Conservation (phyloP, 371 early-diverging fungal species). For the Blakeslea trispora region DNA sequence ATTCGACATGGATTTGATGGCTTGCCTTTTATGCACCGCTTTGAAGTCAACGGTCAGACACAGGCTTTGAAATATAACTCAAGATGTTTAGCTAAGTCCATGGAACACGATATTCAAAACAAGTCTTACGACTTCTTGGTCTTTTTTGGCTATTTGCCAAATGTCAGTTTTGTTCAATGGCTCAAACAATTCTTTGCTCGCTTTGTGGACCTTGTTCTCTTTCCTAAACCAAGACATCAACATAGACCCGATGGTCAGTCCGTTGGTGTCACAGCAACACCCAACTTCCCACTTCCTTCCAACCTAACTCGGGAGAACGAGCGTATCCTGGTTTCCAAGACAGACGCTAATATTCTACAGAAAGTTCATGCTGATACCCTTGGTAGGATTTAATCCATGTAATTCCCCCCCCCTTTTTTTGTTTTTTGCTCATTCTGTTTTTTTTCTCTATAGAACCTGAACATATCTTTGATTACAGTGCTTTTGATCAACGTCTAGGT, state of each 20-base stretch:
- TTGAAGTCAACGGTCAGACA: conserved; percentile 26
- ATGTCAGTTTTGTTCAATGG: conserved; percentile 14
- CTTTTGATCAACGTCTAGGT: conserved; percentile 41
- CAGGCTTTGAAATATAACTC: conserved; percentile 36
- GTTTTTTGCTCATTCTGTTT: neutral
- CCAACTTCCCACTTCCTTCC: conserved; percentile 53
- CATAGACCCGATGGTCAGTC: conserved; percentile 18
- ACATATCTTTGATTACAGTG: conserved; percentile 47
- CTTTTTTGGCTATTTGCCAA: conserved; percentile 25
- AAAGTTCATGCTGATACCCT: conserved; percentile 63
- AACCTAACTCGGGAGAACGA: neutral
- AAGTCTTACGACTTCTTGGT: conserved; percentile 5
- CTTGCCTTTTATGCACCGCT: conserved; percentile 41
- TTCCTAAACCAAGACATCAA: neutral
- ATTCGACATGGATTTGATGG: conserved; percentile 52
- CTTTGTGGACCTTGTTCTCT: conserved; percentile 2
- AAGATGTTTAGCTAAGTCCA: conserved; percentile 22
- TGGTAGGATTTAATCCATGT: conserved; percentile 24
- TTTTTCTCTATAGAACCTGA: conserved; percentile 53
- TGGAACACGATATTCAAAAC: conserved; percentile 17
- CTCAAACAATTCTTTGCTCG: neutral
- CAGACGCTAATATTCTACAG: conserved; percentile 62
- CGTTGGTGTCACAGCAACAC: conserved; percentile 58
- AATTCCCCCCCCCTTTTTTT: no score
- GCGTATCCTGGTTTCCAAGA: conserved; percentile 50